These are phyloP conservation scores for Excoecaria agallocha DNA, from an alignment of 345 rosid species.

Conservation along the genomic window DNA sequence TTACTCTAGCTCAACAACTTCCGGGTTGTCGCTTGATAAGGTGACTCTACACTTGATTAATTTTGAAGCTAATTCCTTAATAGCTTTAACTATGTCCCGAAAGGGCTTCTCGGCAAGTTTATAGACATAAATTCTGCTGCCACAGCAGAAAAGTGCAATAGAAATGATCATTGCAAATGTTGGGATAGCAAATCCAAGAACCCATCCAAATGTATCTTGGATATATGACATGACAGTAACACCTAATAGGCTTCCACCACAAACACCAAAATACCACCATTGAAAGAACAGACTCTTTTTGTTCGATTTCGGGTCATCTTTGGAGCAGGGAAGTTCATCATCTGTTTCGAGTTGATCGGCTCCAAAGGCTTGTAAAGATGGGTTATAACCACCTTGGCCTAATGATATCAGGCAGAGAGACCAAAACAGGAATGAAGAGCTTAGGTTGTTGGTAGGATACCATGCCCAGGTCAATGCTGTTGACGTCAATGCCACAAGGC, in stretches of 20 bases:
- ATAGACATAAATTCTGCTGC: conserved; percentile 50
- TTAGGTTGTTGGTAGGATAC: conserved; percentile 37
- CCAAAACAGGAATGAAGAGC: conserved; percentile 58
- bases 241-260: conserved; percentile 85
- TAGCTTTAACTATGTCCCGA: conserved; percentile 21
- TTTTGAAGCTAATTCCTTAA: conserved; percentile 38
- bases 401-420: conserved; percentile 73
- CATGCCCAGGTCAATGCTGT: conserved; percentile 60
- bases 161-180: conserved; percentile 66
- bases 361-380: conserved; percentile 90
- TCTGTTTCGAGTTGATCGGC: conserved; percentile 71
- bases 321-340: conserved; percentile 43
- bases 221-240: conserved; percentile 78
- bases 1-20: conserved; percentile 72
- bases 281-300: conserved; percentile 66
- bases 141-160: conserved; percentile 48
- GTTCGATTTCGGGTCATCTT: conserved; percentile 39
- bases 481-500: conserved; percentile 73
- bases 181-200: conserved; percentile 80
- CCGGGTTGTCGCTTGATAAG: conserved; percentile 38
- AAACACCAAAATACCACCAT: conserved; percentile 93
- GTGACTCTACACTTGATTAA: conserved; percentile 33
- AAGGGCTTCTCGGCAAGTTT: conserved; percentile 32
- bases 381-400: conserved; percentile 81
- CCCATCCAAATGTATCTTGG: conserved; percentile 93